Percentiles rank a stretch among this genome's conserved stretches.
Evolutionary conservation across 225 moss, liverwort and hornwort genomes (phyloP).

Genomic region (Pleurozium schreberi): DNA sequence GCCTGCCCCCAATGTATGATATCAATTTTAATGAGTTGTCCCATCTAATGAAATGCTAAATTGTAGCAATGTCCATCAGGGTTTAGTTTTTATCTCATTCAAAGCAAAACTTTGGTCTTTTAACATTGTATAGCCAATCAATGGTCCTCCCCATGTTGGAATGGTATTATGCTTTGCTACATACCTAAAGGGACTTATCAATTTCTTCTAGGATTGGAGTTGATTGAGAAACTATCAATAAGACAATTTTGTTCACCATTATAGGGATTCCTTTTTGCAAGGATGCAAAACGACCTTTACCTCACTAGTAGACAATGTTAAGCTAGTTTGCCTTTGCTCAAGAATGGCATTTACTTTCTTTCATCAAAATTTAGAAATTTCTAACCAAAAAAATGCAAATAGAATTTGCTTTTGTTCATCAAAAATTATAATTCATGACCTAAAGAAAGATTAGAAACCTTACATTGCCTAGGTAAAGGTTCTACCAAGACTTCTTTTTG

Average conservation of each 20-base stretch:
- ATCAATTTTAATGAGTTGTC: rapidly evolving
- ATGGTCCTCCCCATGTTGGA: rapidly evolving
- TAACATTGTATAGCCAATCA: neutral
- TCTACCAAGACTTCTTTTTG: no score
- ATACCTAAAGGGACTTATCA: rapidly evolving
- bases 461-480: rapidly evolving
- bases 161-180: neutral
- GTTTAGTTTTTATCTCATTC: neutral
- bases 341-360: no score
- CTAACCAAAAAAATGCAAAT: no score
- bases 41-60: neutral
- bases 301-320: no score
- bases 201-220: neutral
- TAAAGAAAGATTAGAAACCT: no score
- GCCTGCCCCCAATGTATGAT: no score
- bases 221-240: neutral
- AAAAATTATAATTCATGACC: no score
- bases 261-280: neutral
- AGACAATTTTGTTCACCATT: neutral
- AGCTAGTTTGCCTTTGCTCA: no score
- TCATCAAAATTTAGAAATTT: no score
- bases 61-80: no score
- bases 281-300: neutral
- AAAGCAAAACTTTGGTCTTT: neutral
- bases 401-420: no score